Conservation (phyloP, 768 basidiomycete species). For the Inosperma sp. region DNA sequence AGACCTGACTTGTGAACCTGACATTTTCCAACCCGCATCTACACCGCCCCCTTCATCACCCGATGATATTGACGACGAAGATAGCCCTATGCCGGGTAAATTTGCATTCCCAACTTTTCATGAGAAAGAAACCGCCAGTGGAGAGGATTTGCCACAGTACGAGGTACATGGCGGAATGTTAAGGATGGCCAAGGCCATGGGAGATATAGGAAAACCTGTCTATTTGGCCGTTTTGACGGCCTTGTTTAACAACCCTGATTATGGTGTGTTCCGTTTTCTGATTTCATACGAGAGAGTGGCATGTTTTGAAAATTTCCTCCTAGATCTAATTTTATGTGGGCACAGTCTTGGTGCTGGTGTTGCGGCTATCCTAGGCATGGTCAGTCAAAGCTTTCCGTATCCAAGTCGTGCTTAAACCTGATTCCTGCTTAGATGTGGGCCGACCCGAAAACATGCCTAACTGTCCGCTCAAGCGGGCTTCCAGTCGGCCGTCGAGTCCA, state of each 20-base stretch:
- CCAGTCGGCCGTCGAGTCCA: constrained; percentile 62
- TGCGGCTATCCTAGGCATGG: constrained; percentile 68
- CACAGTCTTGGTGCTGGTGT: constrained; percentile 85
- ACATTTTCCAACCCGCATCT: constrained; percentile 54
- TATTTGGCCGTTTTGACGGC: constrained; percentile 71
- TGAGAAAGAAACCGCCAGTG: constrained; percentile 17
- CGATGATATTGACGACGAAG: constrained; percentile 21
- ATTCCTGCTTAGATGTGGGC: constrained; percentile 67
- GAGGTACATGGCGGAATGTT: constrained; percentile 80
- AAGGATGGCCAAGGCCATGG: constrained; percentile 76
- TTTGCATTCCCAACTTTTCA: constrained; percentile 33
- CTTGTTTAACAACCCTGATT: constrained; percentile 61
- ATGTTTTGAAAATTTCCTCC: neutral
- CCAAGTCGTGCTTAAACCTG: neutral
- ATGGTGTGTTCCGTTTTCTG: constrained; percentile 45
- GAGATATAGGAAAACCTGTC: constrained; percentile 68
- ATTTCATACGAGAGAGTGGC: neutral
- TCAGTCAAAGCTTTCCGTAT: constrained; percentile 28
- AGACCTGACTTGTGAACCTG: constrained; percentile 77
- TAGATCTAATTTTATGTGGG: constrained; percentile 73
- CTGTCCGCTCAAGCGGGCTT: constrained; percentile 61
- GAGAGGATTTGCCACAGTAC: constrained; percentile 34
- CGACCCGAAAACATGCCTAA: constrained; percentile 72
- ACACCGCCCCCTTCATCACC: constrained; percentile 27
- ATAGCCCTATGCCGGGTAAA: constrained; percentile 33